Percentiles rank a stretch among this genome's conserved stretches.
Conservation (phyloP, 108 stramenopile genomes). For the Cyclotella sp. region DNA sequence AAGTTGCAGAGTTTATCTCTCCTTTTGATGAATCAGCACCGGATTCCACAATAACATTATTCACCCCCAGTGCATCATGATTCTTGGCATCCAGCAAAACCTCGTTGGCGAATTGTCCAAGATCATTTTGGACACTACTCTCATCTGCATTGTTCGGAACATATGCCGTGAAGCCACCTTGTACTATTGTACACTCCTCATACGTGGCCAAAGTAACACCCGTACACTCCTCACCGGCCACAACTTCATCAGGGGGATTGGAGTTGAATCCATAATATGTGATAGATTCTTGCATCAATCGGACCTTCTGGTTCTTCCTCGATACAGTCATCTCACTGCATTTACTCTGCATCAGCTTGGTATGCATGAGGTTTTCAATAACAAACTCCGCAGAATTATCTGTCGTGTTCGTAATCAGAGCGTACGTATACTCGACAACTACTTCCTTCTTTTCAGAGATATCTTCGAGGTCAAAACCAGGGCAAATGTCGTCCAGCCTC, state of each 20-base stretch:
- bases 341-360: conserved; percentile 14
- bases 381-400: background rate
- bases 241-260: conserved; percentile 36
- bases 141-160: conserved; percentile 9
- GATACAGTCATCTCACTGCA: conserved; percentile 4
- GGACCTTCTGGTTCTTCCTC: background rate
- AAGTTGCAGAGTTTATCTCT: conserved; percentile 1
- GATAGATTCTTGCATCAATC: conserved; percentile 9
- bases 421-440: conserved; percentile 14
- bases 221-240: conserved; percentile 7
- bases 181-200: conserved; percentile 27
- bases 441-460: background rate
- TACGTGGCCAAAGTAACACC: background rate
- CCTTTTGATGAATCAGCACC: conserved; percentile 4
- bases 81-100: conserved; percentile 9
- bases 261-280: conserved; percentile 41
- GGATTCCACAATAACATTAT: conserved; percentile 16
- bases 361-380: conserved; percentile 29
- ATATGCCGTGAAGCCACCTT: conserved; percentile 30
- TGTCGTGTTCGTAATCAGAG: background rate
- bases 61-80: conserved; percentile 7
- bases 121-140: conserved; percentile 9
- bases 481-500: conserved; percentile 22
- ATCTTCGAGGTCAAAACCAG: background rate
- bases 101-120: conserved; percentile 11